Conservation (phyloP, 495 filamentous ascomycete genomes). For the Stereocaulon alpinum region DNA sequence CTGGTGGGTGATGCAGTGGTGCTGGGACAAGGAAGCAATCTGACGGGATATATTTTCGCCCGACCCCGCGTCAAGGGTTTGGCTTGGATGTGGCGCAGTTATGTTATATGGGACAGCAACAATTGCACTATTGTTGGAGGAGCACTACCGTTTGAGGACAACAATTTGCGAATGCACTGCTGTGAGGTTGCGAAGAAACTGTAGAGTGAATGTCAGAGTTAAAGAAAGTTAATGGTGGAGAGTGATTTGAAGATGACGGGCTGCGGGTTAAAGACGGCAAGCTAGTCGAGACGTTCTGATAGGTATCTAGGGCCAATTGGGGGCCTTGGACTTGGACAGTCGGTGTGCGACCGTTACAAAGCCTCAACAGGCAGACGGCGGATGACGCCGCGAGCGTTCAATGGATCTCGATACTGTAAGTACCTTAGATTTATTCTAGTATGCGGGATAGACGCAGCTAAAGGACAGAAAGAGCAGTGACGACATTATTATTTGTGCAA, state of each 20-base stretch:
- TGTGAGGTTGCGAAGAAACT: neutral
- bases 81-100: neutral
- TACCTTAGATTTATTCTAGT: too few relatives aligned
- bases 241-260: conserved; percentile 6
- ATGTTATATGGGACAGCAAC: neutral
- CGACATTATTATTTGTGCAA: neutral
- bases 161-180: neutral
- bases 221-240: neutral
- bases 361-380: neutral
- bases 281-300: neutral
- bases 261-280: neutral
- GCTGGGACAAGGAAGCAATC: neutral
- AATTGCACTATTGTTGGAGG: neutral
- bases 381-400: neutral
- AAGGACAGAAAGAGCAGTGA: neutral
- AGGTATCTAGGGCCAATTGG: conserved; percentile 3
- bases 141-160: neutral
- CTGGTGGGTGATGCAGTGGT: too few relatives aligned
- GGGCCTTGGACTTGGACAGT: neutral
- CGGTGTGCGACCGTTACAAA: neutral
- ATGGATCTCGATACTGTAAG: neutral
- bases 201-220: neutral
- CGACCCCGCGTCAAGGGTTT: conserved; percentile 5
- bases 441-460: neutral
- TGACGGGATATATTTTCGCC: neutral